Conservation (phyloP, 2,329 filamentous ascomycete species). For the Chaetomium sp. region DNA sequence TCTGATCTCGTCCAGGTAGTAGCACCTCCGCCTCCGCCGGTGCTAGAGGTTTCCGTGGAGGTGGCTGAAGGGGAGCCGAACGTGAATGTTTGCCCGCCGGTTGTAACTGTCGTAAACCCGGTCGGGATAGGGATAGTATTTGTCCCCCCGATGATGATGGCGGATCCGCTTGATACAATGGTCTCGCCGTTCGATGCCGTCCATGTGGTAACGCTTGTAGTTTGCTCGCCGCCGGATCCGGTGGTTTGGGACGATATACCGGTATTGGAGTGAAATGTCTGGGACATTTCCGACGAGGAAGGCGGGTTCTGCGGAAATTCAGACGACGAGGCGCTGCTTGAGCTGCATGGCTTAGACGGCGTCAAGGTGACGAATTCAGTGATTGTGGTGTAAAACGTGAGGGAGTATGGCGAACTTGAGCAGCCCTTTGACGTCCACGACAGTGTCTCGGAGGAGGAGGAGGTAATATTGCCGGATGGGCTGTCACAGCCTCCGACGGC, state of each 20-base stretch:
- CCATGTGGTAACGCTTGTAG: neutral
- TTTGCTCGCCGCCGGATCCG: neutral
- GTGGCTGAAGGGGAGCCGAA: neutral
- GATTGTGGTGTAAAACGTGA: neutral
- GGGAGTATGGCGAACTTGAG: neutral
- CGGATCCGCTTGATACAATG: neutral
- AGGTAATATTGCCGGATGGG: neutral
- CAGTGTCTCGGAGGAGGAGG: neutral
- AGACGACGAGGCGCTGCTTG: neutral
- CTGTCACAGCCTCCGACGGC: conserved; percentile 6
- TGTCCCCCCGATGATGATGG: conserved; percentile 1
- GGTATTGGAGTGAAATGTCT: neutral
- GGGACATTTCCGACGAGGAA: neutral
- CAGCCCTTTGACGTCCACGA: neutral
- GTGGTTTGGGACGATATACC: neutral
- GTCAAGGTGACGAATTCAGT: neutral
- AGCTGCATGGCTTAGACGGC: neutral
- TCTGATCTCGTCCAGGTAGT: neutral
- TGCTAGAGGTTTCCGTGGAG: neutral
- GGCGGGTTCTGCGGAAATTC: neutral
- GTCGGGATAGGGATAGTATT: neutral
- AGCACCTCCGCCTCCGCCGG: neutral
- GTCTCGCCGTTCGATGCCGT: neutral
- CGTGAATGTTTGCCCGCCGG: conserved; percentile 1
- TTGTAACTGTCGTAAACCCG: neutral